phyloP scores from a whole-genome alignment of 2,329 filamentous ascomycete genomes.

The Esteya vermicola region DNA sequence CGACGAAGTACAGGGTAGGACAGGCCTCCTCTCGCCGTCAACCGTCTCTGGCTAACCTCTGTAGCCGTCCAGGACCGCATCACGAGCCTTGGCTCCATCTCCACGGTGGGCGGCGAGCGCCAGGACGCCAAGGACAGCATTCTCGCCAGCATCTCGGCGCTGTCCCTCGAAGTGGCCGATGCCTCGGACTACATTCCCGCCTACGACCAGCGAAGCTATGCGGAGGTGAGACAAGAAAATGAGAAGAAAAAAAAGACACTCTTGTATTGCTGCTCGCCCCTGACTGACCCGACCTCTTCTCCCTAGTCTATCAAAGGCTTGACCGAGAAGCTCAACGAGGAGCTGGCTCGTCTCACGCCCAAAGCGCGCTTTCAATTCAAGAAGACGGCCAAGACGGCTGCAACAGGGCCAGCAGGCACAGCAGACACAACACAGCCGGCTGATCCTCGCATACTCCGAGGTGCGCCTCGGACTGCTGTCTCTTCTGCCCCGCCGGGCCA shows the following conservation, averaged over 20 bases:
- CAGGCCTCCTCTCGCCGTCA: background rate
- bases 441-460: slow-evolving; percentile 25
- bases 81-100: slow-evolving; percentile 46
- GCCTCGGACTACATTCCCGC: slow-evolving; percentile 69
- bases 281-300: background rate
- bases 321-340: slow-evolving; percentile 62
- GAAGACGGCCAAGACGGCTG: slow-evolving; percentile 10
- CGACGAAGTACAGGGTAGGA: slow-evolving; percentile 53
- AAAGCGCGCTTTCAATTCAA: slow-evolving; percentile 77
- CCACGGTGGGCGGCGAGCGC: slow-evolving; percentile 56
- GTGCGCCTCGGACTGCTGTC: slow-evolving; percentile 5
- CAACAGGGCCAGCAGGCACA: too few relatives aligned
- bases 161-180: slow-evolving; percentile 77
- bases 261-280: background rate
- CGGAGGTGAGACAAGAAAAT: slow-evolving; percentile 59
- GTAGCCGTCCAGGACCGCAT: slow-evolving; percentile 73
- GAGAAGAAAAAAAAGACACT: too few relatives aligned
- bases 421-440: too few relatives aligned
- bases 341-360: slow-evolving; percentile 52
- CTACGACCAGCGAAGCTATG: slow-evolving; percentile 80
- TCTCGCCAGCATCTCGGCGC: slow-evolving; percentile 61
- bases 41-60: background rate
- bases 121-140: slow-evolving; percentile 70
- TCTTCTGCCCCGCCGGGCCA: slow-evolving; percentile 23
- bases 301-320: slow-evolving; percentile 64